A percentile compares a stretch with the other conserved stretches of the same genome.
Conservation (phyloP, 192 early-diverging fungal genomes). For the Polychytrium aggregatum region DNA sequence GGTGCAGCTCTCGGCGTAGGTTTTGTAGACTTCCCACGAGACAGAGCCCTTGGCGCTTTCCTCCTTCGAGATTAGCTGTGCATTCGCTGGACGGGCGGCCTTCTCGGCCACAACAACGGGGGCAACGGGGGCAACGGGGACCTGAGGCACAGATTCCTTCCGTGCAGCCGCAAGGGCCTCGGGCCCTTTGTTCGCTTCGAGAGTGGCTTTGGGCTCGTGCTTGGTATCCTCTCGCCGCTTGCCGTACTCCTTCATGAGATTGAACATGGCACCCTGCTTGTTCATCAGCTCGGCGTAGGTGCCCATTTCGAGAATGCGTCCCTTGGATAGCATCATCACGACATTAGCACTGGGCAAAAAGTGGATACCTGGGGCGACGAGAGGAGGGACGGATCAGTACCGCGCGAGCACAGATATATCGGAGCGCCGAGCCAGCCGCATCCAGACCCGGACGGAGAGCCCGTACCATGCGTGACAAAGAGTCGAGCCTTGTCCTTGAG, state of each 20-base stretch:
- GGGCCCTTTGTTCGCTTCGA: not conserved
- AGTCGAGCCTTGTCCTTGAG: slow-evolving; percentile 66
- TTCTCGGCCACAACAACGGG: too few species aligned
- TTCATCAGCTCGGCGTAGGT: slow-evolving; percentile 54
- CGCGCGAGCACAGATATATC: too few species aligned
- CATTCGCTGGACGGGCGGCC: too few species aligned
- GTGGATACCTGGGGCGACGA: slow-evolving; percentile 45
- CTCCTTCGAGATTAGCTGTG: slow-evolving; percentile 70
- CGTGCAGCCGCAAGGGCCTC: too few species aligned
- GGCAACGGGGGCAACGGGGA: too few species aligned
- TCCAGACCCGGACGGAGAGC: too few species aligned
- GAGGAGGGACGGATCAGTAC: not conserved
- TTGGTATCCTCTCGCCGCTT: slow-evolving; percentile 26
- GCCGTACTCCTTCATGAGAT: slow-evolving; percentile 65
- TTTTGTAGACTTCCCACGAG: slow-evolving; percentile 62
- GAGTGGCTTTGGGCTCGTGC: not conserved
- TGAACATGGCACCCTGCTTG: slow-evolving; percentile 44
- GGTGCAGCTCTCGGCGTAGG: slow-evolving; percentile 72
- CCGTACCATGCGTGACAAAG: too few species aligned
- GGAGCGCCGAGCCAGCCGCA: too few species aligned
- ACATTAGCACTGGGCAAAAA: slow-evolving; percentile 55
- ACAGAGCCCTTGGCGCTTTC: slow-evolving; percentile 75
- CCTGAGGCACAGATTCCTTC: too few species aligned
- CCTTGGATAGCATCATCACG: slow-evolving; percentile 65
- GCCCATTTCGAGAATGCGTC: slow-evolving; percentile 57